phyloP scores from a whole-genome alignment of 129 eudicot genomes.

The Flaveria linearis region DNA sequence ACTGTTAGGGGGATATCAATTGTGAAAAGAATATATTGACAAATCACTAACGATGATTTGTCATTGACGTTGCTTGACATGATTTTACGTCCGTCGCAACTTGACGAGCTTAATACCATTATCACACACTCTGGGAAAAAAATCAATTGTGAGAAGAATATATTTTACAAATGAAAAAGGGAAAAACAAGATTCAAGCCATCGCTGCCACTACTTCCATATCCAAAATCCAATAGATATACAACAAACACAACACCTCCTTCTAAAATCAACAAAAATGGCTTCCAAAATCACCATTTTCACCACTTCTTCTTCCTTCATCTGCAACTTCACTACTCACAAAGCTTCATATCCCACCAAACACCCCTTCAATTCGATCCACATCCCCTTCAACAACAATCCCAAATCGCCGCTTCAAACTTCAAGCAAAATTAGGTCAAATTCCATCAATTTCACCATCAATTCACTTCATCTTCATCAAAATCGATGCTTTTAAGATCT shows the following conservation, averaged over 20 bases:
- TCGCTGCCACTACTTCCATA: conserved; percentile 47
- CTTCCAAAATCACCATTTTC: conserved; percentile 46
- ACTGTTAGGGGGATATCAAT: too few species aligned
- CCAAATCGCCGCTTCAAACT: conserved; percentile 38
- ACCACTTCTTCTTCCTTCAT: conserved; percentile 23
- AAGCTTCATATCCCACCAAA: conserved; percentile 40
- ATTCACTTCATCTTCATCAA: not conserved
- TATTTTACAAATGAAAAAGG: not conserved
- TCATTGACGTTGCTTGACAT: too few species aligned
- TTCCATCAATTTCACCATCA: conserved; percentile 1
- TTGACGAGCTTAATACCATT: too few species aligned
- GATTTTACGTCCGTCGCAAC: too few species aligned
- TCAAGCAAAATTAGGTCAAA: conserved; percentile 58
- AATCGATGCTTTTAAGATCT: not conserved
- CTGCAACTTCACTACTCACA: conserved; percentile 29
- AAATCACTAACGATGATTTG: too few species aligned
- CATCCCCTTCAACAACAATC: conserved; percentile 33
- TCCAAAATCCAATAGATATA: conserved; percentile 38
- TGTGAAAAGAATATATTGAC: not conserved
- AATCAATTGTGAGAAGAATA: not conserved
- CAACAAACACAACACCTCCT: not conserved
- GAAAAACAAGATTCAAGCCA: conserved; percentile 20
- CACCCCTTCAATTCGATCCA: conserved; percentile 30
- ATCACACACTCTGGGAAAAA: too few species aligned
- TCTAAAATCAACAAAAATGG: conserved; percentile 31